Conservation (phyloP, 1,139 yeast genomes). For the Candida pseudoviswanathii region DNA sequence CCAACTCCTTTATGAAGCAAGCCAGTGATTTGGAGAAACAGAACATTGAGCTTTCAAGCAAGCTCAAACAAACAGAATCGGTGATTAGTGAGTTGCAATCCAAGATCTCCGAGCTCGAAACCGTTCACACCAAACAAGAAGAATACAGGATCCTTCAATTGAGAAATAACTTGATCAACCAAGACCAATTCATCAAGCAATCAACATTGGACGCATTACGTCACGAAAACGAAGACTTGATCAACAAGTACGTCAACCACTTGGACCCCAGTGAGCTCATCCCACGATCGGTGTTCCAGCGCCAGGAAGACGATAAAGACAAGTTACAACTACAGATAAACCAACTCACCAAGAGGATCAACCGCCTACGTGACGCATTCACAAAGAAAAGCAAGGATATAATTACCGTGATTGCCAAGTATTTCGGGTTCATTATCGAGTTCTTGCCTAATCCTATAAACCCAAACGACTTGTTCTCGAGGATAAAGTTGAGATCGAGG, state of each 20-base stretch:
- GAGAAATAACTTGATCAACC: conserved; percentile 65
- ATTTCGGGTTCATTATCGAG: conserved; percentile 76
- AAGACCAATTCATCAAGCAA: conserved; percentile 65
- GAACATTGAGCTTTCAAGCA: conserved; percentile 42
- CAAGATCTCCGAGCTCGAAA: conserved; percentile 32
- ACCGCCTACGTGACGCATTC: conserved; percentile 64
- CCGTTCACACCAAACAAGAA: conserved; percentile 32
- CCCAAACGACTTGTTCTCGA: conserved; percentile 44
- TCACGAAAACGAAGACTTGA: conserved; percentile 63
- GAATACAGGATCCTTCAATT: conserved; percentile 60
- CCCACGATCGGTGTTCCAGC: conserved; percentile 67
- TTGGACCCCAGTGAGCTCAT: conserved; percentile 26
- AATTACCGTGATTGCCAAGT: conserved; percentile 64
- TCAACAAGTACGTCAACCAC: conserved; percentile 24
- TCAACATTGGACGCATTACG: conserved; percentile 53
- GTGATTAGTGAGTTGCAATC: conserved; percentile 34
- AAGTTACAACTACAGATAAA: conserved; percentile 51
- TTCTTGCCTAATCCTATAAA: conserved; percentile 65
- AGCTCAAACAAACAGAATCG: conserved; percentile 33
- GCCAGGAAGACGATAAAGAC: conserved; percentile 58
- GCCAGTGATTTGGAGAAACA: conserved; percentile 40
- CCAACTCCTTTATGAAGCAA: conserved; percentile 24
- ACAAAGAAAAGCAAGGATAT: conserved; percentile 75
- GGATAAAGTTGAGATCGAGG: conserved; percentile 65
- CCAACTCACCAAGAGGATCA: conserved; percentile 57